Evolutionary conservation across 2,329 filamentous ascomycete genomes (phyloP).

Genomic region (Hypoxylon sp.): DNA sequence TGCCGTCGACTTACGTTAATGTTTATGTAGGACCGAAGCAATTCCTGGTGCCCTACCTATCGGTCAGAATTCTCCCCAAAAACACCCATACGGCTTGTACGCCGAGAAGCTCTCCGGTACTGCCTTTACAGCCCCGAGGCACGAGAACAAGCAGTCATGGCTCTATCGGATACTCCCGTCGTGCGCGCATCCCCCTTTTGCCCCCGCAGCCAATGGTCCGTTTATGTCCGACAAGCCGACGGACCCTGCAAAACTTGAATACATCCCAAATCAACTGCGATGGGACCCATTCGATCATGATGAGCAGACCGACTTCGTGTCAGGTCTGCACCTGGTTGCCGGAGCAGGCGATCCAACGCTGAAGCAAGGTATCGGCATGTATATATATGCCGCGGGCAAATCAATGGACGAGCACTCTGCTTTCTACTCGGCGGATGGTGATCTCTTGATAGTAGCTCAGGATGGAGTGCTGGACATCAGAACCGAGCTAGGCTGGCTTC

Average conservation of each 20-base stretch:
- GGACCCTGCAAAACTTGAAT: constrained; percentile 70
- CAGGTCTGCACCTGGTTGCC: constrained; percentile 72
- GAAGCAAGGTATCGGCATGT: constrained; percentile 78
- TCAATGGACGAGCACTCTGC: constrained; percentile 76
- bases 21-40: constrained; percentile 65
- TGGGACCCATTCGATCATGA: constrained; percentile 86
- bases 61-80: constrained; percentile 78
- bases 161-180: constrained; percentile 71
- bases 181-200: constrained; percentile 61
- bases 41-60: constrained; percentile 75
- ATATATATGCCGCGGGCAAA: constrained; percentile 78
- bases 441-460: constrained; percentile 76
- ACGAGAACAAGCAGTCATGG: constrained; percentile 72
- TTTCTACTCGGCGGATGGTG: constrained; percentile 82
- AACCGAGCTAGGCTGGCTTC: constrained; percentile 74
- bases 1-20: not conserved
- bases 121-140: constrained; percentile 70
- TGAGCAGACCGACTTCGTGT: constrained; percentile 63
- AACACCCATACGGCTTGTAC: constrained; percentile 76
- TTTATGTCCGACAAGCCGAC: constrained; percentile 63
- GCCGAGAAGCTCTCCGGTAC: constrained; percentile 75
- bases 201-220: constrained; percentile 53
- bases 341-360: constrained; percentile 80
- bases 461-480: constrained; percentile 75
- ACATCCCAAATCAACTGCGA: constrained; percentile 85